Base-by-base conservation (phyloP, 1,284 basidiomycete species). In the Butyriboletus appendiculatus region DNA sequence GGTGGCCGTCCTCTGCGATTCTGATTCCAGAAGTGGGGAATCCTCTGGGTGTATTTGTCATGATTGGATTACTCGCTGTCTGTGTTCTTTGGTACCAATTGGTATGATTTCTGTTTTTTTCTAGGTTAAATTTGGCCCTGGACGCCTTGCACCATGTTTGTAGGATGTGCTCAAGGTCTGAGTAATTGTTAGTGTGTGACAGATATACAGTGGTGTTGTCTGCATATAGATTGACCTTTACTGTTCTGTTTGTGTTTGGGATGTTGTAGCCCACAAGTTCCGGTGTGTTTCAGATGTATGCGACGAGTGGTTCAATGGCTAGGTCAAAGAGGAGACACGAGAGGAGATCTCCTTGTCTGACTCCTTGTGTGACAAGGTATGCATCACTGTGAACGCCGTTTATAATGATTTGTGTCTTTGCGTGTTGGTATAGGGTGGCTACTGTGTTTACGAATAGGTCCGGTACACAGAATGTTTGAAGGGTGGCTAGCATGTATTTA, bases 301-400 rank as follows among this genome's bases (percentile, higher is more conserved):
- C 70, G 58, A 53, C 53, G 0, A 62, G 51, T 1, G 50, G 60
- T 24, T 62, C 52, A 0, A 62, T 62, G 0, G 51, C 53, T 0
- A 62, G 39, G 44, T 76, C 54, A 20, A 75, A 77, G 0, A 78
- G 63, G 0, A 77, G 62, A 58, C 75, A 77, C 0, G 74, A 78
- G 0, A 75, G 53, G 0, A 71, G 73, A 59, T 75, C 70, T 0
- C 72, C 73, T 55, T 77, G 74, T 32, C 71, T 2, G 3, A 78
- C 75, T 0, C 75, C 76, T 48, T 73, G 45, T 0, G 44, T 64
- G 4, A 77, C 56, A 18, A 49, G 48, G 59, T 68, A 77, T 2
- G 49, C 20, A 14, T 15, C 15, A 48, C 71, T 70, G 1, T 59
- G n/a, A 1, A 54, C 40, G 0, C 73, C 69, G 48, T 78, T 79